Conservation (phyloP, 768 basidiomycete species). For the Suillus ampliporus region DNA sequence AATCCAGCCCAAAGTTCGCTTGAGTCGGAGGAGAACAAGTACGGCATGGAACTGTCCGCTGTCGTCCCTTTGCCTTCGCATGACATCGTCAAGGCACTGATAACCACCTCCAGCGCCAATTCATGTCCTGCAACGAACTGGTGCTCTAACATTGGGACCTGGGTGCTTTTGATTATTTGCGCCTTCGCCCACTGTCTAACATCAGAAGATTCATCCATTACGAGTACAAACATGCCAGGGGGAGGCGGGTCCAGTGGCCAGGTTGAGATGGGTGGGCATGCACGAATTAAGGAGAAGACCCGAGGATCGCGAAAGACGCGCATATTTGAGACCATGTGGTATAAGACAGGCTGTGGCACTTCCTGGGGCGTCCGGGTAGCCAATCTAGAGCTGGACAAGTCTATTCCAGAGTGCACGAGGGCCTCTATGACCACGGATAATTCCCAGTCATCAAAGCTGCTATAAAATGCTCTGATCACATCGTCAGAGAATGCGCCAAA, state of each 20-base stretch:
- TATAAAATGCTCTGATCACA: constrained; percentile 62
- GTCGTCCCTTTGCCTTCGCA: constrained; percentile 18
- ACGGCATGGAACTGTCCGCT: constrained; percentile 10
- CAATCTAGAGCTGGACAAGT: constrained; percentile 16
- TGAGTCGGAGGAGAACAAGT: constrained; percentile 44
- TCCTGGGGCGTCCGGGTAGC: neutral
- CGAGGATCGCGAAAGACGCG: constrained; percentile 56
- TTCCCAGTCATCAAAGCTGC: constrained; percentile 72
- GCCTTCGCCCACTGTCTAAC: constrained; percentile 66
- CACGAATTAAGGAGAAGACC: constrained; percentile 44
- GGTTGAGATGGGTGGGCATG: constrained; percentile 31
- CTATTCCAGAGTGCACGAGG: constrained; percentile 41
- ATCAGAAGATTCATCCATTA: constrained; percentile 52
- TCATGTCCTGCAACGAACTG: constrained; percentile 55
- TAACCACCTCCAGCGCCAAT: constrained; percentile 49
- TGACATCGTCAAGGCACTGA: constrained; percentile 36
- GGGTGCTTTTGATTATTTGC: constrained; percentile 46
- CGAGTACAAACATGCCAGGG: constrained; percentile 62
- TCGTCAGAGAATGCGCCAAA: constrained; percentile 67
- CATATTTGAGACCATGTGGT: constrained; percentile 69
- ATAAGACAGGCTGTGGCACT: constrained; percentile 56
- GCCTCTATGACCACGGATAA: constrained; percentile 54
- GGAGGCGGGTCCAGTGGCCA: constrained; percentile 70
- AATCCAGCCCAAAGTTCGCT: constrained; percentile 59
- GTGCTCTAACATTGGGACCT: constrained; percentile 51